These are phyloP conservation scores for Bisporella sp. DNA, from an alignment of 2,329 filamentous ascomycete species.

Conservation along the genomic window DNA sequence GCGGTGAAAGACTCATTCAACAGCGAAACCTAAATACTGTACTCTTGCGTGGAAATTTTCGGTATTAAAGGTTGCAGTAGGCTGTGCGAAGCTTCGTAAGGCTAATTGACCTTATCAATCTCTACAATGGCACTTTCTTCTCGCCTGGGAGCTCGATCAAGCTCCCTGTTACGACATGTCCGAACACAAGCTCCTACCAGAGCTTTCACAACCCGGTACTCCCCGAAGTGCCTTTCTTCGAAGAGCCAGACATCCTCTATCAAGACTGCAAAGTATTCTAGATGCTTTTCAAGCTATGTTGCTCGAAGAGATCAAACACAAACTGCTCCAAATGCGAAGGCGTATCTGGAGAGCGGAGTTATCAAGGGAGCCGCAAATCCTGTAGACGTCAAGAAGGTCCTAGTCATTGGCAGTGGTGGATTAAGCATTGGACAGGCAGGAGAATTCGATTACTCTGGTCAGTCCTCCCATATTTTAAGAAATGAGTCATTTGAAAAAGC, in stretches of 20 bases:
- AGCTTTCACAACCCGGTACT: constrained; percentile 23
- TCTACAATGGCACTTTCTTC: constrained; percentile 27
- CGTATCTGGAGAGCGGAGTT: constrained; percentile 82
- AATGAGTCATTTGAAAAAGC: constrained; percentile 19
- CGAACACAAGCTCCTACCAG: constrained; percentile 19
- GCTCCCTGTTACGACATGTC: constrained; percentile 25
- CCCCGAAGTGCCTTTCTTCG: constrained; percentile 17
- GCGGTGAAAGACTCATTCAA: too few species aligned
- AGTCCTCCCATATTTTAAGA: constrained; percentile 10
- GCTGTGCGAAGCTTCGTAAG: background rate
- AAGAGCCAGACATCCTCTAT: constrained; percentile 14
- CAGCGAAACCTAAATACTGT: too few species aligned
- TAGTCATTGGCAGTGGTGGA: constrained; percentile 93
- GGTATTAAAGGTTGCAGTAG: background rate
- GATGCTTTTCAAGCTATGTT: constrained; percentile 25
- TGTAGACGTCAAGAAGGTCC: constrained; percentile 91
- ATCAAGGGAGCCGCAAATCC: constrained; percentile 70
- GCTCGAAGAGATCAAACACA: constrained; percentile 37
- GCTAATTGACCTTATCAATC: constrained; percentile 17
- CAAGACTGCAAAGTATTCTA: constrained; percentile 20
- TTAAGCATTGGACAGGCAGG: constrained; percentile 95
- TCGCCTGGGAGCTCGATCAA: constrained; percentile 24
- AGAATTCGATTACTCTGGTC: constrained; percentile 98
- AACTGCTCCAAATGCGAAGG: constrained; percentile 72
- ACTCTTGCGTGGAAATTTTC: too few species aligned